Evolutionary conservation across 805 yeast species (phyloP).

Genomic region (Starmerella tilneyi): DNA sequence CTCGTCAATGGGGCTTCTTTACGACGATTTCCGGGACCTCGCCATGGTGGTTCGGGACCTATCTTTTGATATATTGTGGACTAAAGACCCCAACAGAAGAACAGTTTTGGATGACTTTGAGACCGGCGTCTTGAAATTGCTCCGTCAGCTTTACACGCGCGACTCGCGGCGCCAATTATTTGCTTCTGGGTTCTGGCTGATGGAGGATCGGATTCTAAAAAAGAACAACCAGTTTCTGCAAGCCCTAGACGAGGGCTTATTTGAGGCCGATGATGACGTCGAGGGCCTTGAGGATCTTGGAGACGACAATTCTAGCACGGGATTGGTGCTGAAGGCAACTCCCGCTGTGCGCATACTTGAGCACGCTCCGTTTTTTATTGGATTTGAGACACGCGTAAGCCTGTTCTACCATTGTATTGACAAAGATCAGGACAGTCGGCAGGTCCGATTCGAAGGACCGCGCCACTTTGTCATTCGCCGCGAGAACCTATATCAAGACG

Average conservation of each 20-base stretch:
- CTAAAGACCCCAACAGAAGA: constrained; percentile 18
- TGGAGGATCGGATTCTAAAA: constrained; percentile 10
- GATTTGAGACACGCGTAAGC: constrained; percentile 63
- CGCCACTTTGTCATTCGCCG: constrained; percentile 40
- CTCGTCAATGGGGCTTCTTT: constrained; percentile 35
- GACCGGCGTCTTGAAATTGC: constrained; percentile 39
- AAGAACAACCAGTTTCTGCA: constrained; percentile 1
- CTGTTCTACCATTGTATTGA: constrained; percentile 57
- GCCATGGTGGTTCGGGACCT: constrained; percentile 42
- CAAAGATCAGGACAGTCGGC: constrained; percentile 35
- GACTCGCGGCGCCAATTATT: constrained; percentile 53
- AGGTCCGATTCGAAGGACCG: not conserved
- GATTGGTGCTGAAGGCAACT: not conserved
- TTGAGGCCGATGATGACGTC: constrained; percentile 23
- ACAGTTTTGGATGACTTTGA: constrained; percentile 21
- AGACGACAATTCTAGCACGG: constrained; percentile 6
- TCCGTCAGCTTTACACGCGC: constrained; percentile 55
- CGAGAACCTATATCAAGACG: constrained; percentile 63
- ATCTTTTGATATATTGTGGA: constrained; percentile 43
- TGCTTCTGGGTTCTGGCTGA: constrained; percentile 47
- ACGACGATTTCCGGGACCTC: constrained; percentile 35
- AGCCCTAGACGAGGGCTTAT: not conserved
- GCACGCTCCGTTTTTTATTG: constrained; percentile 67
- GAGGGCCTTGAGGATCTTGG: constrained; percentile 21
- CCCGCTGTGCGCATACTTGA: constrained; percentile 43